A percentile compares a stretch with the other conserved stretches of the same genome.
Conservation (phyloP, 192 early-diverging fungal genomes). For the Linnemannia exigua region DNA sequence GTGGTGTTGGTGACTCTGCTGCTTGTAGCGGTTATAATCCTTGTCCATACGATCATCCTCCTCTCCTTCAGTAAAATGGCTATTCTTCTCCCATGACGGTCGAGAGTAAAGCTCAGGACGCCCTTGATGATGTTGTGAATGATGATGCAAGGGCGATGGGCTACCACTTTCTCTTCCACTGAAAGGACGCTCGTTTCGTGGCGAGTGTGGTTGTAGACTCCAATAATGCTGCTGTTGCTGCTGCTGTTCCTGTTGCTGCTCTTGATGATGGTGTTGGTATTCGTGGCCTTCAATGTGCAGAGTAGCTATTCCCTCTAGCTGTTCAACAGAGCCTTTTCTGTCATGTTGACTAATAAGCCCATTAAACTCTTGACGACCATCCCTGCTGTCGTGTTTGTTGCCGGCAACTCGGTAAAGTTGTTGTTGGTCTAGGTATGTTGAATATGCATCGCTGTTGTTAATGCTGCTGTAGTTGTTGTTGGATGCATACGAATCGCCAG, state of each 20-base stretch:
- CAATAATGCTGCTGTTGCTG: neutral
- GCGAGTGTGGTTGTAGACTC: neutral
- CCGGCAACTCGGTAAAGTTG: neutral
- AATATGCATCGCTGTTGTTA: slow-evolving; percentile 14
- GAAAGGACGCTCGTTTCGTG: neutral
- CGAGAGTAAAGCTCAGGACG: neutral
- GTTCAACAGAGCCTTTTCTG: neutral
- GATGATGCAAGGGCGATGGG: neutral
- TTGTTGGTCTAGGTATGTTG: neutral
- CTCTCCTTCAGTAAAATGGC: neutral
- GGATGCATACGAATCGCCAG: neutral
- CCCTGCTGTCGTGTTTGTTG: neutral
- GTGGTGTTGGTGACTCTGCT: neutral
- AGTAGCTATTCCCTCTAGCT: neutral
- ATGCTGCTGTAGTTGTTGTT: slow-evolving; percentile 7
- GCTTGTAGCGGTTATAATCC: neutral
- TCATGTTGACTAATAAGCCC: neutral
- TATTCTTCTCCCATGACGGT: neutral
- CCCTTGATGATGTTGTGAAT: neutral
- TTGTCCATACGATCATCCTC: neutral
- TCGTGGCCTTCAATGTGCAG: neutral
- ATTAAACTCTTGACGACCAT: neutral
- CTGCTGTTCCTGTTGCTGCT: neutral
- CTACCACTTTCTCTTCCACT: neutral
- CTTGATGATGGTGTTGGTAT: neutral